These are phyloP conservation scores for Colletotrichum chlorophyti DNA, from an alignment of 2,329 filamentous ascomycete species.

Conservation along the genomic window DNA sequence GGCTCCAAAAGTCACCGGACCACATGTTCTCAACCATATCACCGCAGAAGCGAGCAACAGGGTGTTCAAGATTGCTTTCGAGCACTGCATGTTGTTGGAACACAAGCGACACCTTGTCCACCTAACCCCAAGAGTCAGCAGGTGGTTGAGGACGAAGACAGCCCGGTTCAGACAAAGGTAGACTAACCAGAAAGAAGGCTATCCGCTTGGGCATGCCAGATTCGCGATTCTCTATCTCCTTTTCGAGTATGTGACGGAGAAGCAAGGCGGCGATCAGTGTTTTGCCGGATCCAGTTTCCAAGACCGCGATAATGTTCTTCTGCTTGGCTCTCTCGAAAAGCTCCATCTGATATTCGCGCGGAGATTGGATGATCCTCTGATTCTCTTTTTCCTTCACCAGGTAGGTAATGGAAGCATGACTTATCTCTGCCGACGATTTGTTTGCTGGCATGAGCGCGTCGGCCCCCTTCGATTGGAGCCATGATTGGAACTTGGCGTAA, in stretches of 20 bases:
- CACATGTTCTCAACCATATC: constrained; percentile 59
- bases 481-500: constrained; percentile 55
- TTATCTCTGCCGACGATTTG: constrained; percentile 35
- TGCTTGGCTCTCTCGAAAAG: constrained; percentile 87
- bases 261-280: constrained; percentile 93
- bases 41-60: constrained; percentile 75
- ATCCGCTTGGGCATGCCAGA: constrained; percentile 66
- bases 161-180: constrained; percentile 11
- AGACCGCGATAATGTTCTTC: constrained; percentile 88
- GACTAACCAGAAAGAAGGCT: constrained; percentile 80
- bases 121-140: constrained; percentile 47
- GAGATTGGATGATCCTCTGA: constrained; percentile 72
- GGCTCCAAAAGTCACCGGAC: constrained; percentile 55
- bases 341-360: constrained; percentile 90
- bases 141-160: neutral
- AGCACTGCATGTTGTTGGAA: constrained; percentile 89
- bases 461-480: constrained; percentile 43
- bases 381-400: constrained; percentile 45
- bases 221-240: constrained; percentile 76
- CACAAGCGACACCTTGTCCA: constrained; percentile 88
- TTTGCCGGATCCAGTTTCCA: constrained; percentile 96
- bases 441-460: constrained; percentile 39
- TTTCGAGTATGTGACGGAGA: constrained; percentile 75
- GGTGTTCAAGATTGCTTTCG: constrained; percentile 78
- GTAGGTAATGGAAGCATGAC: constrained; percentile 39